These are phyloP conservation scores for Triticum aestivum DNA, from an alignment of 176 grass and related monocot genomes.

Conservation along the genomic window IWGSC_CS_RefSeq_v2.1 NC_057808.1:426911401-426911900, in stretches of 20 bases:
- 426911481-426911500: conserved; percentile 45
- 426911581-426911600: conserved; percentile 76
- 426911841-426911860: conserved; percentile 75
- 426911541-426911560: conserved; percentile 71
- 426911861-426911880: conserved; percentile 79
- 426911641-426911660: conserved; percentile 63
- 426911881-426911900: conserved; percentile 76
- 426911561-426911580: conserved; percentile 66
- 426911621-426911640: conserved; percentile 83
- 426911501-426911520: conserved; percentile 71
- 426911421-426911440: neutral
- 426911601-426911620: conserved; percentile 91
- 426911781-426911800: conserved; percentile 86
- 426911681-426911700: conserved; percentile 97
- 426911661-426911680: conserved; percentile 89
- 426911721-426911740: conserved; percentile 99
- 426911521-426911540: conserved; percentile 66
- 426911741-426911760: conserved; percentile 96
- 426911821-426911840: conserved; percentile 80
- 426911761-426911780: conserved; percentile 88
- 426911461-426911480: conserved; percentile 19
- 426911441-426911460: neutral
- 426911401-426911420: neutral
- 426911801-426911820: conserved; percentile 85
- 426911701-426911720: conserved; percentile 90